Evolutionary conservation across 345 rosid species (phyloP), one percentile per base, ranked within the genome.

Genomic region (Syzygium grande): DNA sequence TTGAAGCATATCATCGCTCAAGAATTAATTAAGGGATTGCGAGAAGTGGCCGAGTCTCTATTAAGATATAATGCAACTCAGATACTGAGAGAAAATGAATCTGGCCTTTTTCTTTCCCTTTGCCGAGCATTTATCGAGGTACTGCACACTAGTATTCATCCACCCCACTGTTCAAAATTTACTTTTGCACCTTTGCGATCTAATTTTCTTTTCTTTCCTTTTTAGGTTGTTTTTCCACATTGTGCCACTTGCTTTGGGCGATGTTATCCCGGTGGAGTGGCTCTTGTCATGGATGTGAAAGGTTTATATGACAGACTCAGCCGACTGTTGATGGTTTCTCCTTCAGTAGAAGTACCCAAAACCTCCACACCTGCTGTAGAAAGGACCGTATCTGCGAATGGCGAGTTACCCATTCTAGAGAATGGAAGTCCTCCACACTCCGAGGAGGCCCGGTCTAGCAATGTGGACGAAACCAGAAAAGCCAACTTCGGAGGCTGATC

Each of bases 111-210:
- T 91, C 95, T 94, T 89, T 93, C 97, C 6, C 99, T 98, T 79
- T 96, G 98, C 91, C 94, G 98, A 86, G 93, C 98, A 91, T 96
- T 96, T 85, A 93, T 96, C 3, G 99, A 95, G 98, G 98, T 96
- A 83, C 58, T 53, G 2, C 88, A 86, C 91, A 85, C 61, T 38
- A n/a, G 19, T 68, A 34, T 41, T 41, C 30, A 51, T 80, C 53
- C 53, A 15, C 11, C 51, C 86, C 58, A 22, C 52, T 55, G 84
- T 65, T 52, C 2, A 30, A 52, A 13, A 51, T 29, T 63, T 61
- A 52, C 54, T 14, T 21, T 34, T 25, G 41, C n/a, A 86, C 17
- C n/a, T 41, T 54, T n/a, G 51, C 1, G 25, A 84, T 84, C 51
- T 58, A 19, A 16, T 55, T 29, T 29, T 15, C 38, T 58, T 27